Base-by-base conservation (phyloP, 1,284 basidiomycete genomes). In the Lignosus rhinocerotis region DNA sequence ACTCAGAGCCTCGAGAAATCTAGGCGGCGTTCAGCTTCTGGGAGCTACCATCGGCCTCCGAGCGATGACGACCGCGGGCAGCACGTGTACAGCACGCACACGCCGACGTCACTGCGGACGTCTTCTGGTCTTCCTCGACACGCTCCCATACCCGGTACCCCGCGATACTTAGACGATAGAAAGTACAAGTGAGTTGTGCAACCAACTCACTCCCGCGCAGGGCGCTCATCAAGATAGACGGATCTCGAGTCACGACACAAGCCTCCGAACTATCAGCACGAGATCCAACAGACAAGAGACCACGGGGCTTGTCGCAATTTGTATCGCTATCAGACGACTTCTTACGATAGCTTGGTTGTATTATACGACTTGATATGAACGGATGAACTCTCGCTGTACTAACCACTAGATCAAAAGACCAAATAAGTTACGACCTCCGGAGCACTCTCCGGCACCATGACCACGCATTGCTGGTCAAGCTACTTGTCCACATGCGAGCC, bases 401-500 rank as follows among this genome's bases (percentile, higher is more conserved):
- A n/a, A 17, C 21, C 36, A 45, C 30, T 9, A 42, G 8, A 11
- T 7, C 36, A 17, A 7, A 48, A 21, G 6, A 14, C 3, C 43
- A 36, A 54, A 62, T 56, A 58, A 58, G 34, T 55, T 56, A 61
- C 45, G 69, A 75, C 58, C 78, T 73, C 55, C 76, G 69, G 17
- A 80, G 42, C 30, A 79, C 56, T 53, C 75, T 72, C 53, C 74
- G 69, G 61, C 74, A 74, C 78, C 78, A 80, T 25, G 72, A 70
- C 38, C 76, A 49, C 49, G 74, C 62, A 61, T 70, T 75, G 56
- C 75, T 70, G 49, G 75, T 63, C 51, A 75, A 63, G 56, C 72
- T 71, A 53, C 70, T 73, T n/a, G 75, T 73, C 82, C 83, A 84
- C 34, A 76, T 79, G 83, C 84, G 87, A 34, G 79, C 70, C 61